Conservation (phyloP, 2,329 filamentous ascomycete genomes). For the Byssothecium circinans region DNA sequence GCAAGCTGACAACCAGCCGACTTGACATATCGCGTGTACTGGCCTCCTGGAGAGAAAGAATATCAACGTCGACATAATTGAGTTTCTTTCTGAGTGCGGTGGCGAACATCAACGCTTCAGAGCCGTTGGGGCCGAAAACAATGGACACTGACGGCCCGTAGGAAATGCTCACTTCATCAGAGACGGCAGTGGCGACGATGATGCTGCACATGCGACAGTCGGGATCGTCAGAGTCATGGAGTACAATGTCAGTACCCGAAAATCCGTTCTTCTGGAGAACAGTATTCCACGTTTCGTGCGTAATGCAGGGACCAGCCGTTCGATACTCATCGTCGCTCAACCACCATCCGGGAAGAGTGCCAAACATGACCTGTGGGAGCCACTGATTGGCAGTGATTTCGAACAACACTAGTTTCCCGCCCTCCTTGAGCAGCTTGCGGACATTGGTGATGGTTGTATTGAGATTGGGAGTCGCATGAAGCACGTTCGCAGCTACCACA, state of each 20-base stretch:
- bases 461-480: neutral
- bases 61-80: neutral
- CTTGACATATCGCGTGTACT: neutral
- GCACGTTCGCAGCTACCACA: conserved; percentile 6
- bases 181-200: conserved; percentile 4
- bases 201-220: conserved; percentile 1
- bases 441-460: neutral
- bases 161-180: neutral
- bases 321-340: neutral
- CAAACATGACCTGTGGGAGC: neutral
- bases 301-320: conserved; percentile 28
- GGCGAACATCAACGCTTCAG: neutral
- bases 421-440: conserved; percentile 2
- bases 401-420: conserved; percentile 2
- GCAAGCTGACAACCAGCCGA: neutral
- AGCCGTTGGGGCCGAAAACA: neutral
- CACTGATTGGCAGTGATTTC: conserved; percentile 1
- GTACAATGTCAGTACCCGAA: conserved; percentile 18
- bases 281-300: conserved; percentile 33
- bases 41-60: neutral
- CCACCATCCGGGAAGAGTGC: conserved; percentile 1
- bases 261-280: conserved; percentile 35
- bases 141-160: neutral
- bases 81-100: neutral
- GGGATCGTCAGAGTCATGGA: conserved; percentile 1